Evolutionary conservation across 148 eudicot genomes (phyloP), one percentile per base, ranked within the genome.

Genomic region (Euryodendron excelsum): DNA sequence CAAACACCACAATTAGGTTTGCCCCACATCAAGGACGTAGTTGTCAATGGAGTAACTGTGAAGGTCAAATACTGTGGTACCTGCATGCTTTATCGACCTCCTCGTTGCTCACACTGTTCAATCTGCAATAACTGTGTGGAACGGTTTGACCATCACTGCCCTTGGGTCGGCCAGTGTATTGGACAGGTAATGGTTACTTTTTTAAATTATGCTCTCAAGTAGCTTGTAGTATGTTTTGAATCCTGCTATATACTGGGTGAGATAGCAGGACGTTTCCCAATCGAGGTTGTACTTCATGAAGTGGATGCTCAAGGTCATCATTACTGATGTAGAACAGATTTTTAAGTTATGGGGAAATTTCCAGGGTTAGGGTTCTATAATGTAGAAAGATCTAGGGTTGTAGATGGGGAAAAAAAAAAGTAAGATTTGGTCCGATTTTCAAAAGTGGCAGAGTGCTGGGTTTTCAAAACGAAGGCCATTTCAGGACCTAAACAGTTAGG

Each of bases 91-190:
- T 88, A 86, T 72, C 78, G 91, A 64, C 91, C 91, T 53, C 91
- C 91, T 69, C 87, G 91, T 33, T 88, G 91, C 72, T 88, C 91
- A 3, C 91, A 86, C 50, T 88, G 91, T 76, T 88, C 91, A 41
- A 84, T 88, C 34, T 88, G 91, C 80, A 83, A 88, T 33, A 88
- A 88, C 76, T 88, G 91, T 70, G 89, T 88, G 28, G 87, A 88
- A 27, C 76, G 87, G 23, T 88, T 88, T 78, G 91, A 88, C 61
- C 91, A 88, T 80, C 91, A 88, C 67, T 88, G 91, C 78, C 91
- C 91, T 39, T 88, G 91, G 91, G 87, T 86, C n/a, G 91, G 91
- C 20, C 91, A 88, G 58, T 88, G 91, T 59, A 84, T 88, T 78
- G 91, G 91, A 82, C 14, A 37, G 84, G 91, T 88, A 73, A 77